These are phyloP conservation scores for Crithidia thermophila DNA, from an alignment of 208 protist genomes.

Conservation along the genomic window DNA sequence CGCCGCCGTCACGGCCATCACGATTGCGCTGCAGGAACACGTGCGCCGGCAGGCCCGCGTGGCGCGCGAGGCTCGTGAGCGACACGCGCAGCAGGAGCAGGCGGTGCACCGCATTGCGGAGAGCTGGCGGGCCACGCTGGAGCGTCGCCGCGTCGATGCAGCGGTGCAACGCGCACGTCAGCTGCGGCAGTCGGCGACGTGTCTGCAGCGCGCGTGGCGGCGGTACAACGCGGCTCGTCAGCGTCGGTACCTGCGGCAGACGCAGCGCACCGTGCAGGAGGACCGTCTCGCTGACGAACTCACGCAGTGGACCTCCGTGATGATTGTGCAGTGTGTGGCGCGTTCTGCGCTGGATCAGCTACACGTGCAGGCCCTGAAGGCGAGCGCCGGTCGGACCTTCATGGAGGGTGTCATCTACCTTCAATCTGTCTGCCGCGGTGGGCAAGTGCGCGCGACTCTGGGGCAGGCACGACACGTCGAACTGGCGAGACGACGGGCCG, in stretches of 20 bases:
- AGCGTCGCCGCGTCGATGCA: conserved; percentile 38
- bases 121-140: conserved; percentile 39
- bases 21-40: conserved; percentile 56
- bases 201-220: conserved; percentile 52
- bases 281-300: conserved; percentile 52
- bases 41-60: conserved; percentile 33
- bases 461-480: background rate
- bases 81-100: conserved; percentile 14
- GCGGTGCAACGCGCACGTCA: conserved; percentile 39
- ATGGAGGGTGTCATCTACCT: conserved; percentile 46
- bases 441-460: conserved; percentile 24
- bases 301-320: conserved; percentile 28
- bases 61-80: conserved; percentile 24
- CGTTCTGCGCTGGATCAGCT: conserved; percentile 49
- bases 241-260: conserved; percentile 57
- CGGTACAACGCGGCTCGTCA: conserved; percentile 48
- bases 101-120: conserved; percentile 50
- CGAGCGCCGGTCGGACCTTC: conserved; percentile 48
- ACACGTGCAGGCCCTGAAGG: conserved; percentile 33
- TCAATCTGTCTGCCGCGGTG: conserved; percentile 44
- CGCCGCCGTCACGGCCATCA: conserved; percentile 30
- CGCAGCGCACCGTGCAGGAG: conserved; percentile 35
- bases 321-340: conserved; percentile 49
- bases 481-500: conserved; percentile 19
- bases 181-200: conserved; percentile 40